A percentile compares a stretch with the other conserved stretches of the same genome.
phyloP scores from a whole-genome alignment of 352 stramenopile species.

The Phytophthora litchii region DNA sequence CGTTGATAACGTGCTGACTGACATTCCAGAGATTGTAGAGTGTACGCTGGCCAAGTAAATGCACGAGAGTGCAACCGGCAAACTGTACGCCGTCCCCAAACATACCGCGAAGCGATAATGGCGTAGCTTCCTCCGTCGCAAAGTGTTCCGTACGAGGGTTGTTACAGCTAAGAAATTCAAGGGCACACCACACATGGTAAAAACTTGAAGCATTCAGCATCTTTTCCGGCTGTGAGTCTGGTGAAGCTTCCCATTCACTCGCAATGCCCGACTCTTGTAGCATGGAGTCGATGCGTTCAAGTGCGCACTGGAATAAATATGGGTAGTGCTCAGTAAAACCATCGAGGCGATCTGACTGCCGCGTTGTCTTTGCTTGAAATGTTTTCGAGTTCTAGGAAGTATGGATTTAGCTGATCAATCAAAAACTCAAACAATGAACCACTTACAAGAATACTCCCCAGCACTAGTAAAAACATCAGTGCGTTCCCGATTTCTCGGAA shows the following conservation, averaged over 20 bases:
- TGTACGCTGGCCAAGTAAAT: constrained; percentile 58
- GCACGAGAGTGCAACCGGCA: constrained; percentile 59
- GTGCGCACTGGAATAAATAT: constrained; percentile 28
- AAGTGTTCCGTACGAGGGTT: constrained; percentile 16
- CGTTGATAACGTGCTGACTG: constrained; percentile 59
- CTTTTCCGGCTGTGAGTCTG: constrained; percentile 48
- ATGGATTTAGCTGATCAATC: background rate
- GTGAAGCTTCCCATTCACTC: constrained; percentile 41
- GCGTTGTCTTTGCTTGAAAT: constrained; percentile 14
- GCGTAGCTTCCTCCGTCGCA: background rate
- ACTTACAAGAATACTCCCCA: constrained; percentile 46
- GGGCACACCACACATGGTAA: constrained; percentile 65
- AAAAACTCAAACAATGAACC: background rate
- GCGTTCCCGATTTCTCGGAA: constrained; percentile 82
- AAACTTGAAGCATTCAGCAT: constrained; percentile 53
- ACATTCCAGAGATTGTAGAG: constrained; percentile 70
- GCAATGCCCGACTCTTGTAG: constrained; percentile 42
- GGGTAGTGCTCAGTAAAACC: background rate
- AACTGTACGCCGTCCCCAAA: constrained; percentile 71
- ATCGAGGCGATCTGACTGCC: background rate
- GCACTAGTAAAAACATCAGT: constrained; percentile 60
- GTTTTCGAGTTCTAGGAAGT: constrained; percentile 11
- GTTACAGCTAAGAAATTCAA: constrained; percentile 68
- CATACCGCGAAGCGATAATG: constrained; percentile 35
- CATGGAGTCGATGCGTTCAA: constrained; percentile 38